Evolutionary conservation across 345 rosid species (phyloP).

Genomic region (Iberis pinnata): DNA sequence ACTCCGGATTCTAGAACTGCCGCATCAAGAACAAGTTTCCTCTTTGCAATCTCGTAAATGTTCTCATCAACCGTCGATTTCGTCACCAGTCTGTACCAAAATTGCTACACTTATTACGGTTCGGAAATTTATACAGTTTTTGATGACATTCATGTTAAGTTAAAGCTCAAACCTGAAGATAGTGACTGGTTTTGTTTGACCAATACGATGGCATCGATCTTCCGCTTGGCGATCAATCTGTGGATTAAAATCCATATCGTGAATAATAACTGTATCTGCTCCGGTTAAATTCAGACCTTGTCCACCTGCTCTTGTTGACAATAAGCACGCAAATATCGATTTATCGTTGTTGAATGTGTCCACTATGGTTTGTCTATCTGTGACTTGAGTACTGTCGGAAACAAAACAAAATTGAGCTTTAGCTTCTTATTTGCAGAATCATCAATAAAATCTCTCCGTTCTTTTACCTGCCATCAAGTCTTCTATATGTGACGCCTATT

Average conservation of each 20-base stretch:
- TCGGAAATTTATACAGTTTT: neutral
- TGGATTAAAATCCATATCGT: constrained; percentile 96
- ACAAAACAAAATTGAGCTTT: neutral
- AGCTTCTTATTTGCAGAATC: constrained; percentile 3
- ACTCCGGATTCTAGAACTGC: constrained; percentile 80
- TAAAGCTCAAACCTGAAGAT: constrained; percentile 57
- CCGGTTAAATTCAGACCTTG: constrained; percentile 95
- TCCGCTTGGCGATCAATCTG: constrained; percentile 96
- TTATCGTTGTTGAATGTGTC: constrained; percentile 73
- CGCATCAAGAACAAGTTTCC: constrained; percentile 79
- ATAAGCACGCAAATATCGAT: constrained; percentile 75
- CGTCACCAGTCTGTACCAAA: constrained; percentile 61
- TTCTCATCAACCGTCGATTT: constrained; percentile 91
- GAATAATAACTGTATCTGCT: constrained; percentile 83
- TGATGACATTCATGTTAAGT: neutral
- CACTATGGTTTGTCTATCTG: constrained; percentile 81
- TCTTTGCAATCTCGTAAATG: constrained; percentile 80
- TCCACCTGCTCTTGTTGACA: constrained; percentile 92
- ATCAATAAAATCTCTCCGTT: neutral
- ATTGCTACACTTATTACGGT: neutral
- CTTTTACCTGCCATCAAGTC: constrained; percentile 90
- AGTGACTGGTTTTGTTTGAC: constrained; percentile 88
- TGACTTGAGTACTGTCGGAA: constrained; percentile 67
- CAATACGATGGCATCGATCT: constrained; percentile 93
- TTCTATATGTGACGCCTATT: constrained; percentile 73